Percentiles rank a stretch among this genome's conserved stretches.
These are phyloP conservation scores for Trypanosoma theileri DNA, from an alignment of 208 protist species.

Conservation along the genomic window DNA sequence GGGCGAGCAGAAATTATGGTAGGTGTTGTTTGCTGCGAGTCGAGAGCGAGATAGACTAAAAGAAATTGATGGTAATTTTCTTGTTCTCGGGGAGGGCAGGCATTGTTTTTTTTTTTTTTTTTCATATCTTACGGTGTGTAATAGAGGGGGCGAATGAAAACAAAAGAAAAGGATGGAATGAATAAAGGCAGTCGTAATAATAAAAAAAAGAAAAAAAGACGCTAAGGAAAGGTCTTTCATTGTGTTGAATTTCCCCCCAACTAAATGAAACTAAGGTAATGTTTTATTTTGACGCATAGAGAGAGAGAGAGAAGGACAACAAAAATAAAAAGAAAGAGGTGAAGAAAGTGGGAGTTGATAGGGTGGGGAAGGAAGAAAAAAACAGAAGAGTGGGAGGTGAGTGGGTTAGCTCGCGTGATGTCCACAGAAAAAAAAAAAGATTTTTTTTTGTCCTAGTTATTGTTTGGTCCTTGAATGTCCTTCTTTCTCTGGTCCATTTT, in stretches of 20 bases:
- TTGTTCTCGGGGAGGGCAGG: too few species aligned
- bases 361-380: background rate
- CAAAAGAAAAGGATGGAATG: background rate
- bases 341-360: background rate
- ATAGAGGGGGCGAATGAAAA: background rate
- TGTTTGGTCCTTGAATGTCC: background rate
- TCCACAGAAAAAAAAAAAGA: too few species aligned
- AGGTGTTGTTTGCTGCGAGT: too few species aligned
- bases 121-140: background rate
- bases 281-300: background rate
- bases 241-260: too few species aligned
- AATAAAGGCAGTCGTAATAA: background rate
- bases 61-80: too few species aligned
- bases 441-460: too few species aligned
- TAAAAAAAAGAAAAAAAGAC: background rate
- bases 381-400: background rate
- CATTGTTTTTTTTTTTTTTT: background rate
- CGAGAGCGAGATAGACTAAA: too few species aligned
- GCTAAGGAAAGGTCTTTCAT: background rate
- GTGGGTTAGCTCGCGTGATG: too few species aligned
- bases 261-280: background rate
- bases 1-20: too few species aligned
- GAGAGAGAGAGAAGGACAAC: background rate
- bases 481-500: background rate
- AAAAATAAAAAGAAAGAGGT: background rate